phyloP scores from a whole-genome alignment of 1,139 yeast genomes.

The Hyphopichia burtonii region DNA sequence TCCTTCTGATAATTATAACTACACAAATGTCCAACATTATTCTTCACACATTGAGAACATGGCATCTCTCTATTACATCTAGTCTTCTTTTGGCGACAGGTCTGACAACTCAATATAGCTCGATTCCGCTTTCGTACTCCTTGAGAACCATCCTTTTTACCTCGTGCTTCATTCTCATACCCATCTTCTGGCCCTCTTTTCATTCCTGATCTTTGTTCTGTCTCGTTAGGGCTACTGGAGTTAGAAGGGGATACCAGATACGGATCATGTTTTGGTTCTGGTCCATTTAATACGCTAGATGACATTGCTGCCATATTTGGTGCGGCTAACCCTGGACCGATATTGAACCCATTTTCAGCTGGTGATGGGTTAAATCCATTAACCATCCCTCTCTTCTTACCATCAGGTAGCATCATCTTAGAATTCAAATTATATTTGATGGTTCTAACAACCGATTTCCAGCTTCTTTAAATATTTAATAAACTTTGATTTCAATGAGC shows the following conservation, averaged over 20 bases:
- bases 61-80: constrained; percentile 25
- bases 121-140: constrained; percentile 1
- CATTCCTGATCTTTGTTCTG: not conserved
- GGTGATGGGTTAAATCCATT: too few species aligned
- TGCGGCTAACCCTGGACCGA: too few species aligned
- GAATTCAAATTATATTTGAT: too few species aligned
- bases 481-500: not conserved
- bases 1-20: constrained; percentile 1
- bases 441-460: too few species aligned
- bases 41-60: constrained; percentile 21
- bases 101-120: constrained; percentile 1
- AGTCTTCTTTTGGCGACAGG: constrained; percentile 13
- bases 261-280: not conserved
- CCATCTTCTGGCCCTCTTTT: not conserved
- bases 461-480: too few species aligned
- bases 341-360: too few species aligned
- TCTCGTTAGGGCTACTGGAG: not conserved
- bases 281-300: not conserved
- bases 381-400: too few species aligned
- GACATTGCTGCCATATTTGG: not conserved
- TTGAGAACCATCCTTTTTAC: not conserved
- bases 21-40: not conserved
- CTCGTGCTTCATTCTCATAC: not conserved
- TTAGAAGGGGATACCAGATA: not conserved
- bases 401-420: too few species aligned